These are phyloP conservation scores for Orobanche coerulescens DNA, from an alignment of 257 asterid genomes.

Conservation along the genomic window DNA sequence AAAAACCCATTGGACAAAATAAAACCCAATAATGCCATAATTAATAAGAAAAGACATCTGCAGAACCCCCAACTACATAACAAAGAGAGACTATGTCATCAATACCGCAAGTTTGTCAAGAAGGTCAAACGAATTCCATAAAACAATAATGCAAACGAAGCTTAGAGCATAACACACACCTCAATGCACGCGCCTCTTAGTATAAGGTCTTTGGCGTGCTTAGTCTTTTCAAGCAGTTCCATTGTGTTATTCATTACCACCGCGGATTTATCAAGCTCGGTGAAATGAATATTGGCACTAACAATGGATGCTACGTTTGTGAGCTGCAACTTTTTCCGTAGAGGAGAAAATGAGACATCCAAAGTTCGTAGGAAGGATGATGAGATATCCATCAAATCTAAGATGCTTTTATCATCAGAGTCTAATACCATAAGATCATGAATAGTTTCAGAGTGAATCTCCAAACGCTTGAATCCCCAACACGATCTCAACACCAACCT, in stretches of 20 bases:
- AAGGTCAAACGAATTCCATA: no score
- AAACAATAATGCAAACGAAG: no score
- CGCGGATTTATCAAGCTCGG: background rate
- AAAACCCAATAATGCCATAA: no score
- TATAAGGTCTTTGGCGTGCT: no score
- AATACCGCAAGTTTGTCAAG: no score
- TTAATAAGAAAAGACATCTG: no score
- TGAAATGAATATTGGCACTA: background rate
- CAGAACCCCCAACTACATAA: no score
- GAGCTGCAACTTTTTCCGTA: background rate
- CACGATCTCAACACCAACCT: background rate
- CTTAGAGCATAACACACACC: no score
- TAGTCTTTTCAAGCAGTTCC: background rate
- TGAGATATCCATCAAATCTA: background rate
- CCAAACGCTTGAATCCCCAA: background rate
- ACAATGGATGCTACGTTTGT: background rate
- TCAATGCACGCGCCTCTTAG: no score
- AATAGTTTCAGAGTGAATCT: background rate
- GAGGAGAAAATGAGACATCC: background rate
- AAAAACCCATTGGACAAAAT: no score
- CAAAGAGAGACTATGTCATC: no score
- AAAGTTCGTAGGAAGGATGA: background rate
- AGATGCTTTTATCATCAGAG: background rate
- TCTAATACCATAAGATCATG: background rate
- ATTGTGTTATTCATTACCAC: background rate